Evolutionary conservation across 345 rosid species (phyloP).

Genomic region (Noccaea caerulescens): DNA sequence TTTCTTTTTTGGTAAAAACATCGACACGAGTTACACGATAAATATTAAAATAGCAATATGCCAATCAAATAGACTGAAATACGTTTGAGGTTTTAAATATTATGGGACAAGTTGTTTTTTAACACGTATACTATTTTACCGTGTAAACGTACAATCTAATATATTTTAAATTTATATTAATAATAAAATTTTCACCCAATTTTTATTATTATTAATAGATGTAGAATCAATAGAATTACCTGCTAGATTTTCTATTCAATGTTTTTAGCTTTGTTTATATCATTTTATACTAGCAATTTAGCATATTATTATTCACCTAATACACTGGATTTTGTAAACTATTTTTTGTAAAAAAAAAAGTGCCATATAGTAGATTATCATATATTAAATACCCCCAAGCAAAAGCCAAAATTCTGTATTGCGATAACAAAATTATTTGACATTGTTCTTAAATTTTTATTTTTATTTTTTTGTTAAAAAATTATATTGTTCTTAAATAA

Average conservation of each 20-base stretch:
- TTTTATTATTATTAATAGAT: too few species aligned
- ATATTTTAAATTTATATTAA: too few species aligned
- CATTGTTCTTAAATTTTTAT: background rate
- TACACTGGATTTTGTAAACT: too few species aligned
- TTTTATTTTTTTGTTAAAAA: too few species aligned
- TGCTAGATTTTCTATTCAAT: background rate
- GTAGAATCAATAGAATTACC: too few species aligned
- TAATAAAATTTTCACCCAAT: too few species aligned
- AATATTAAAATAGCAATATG: background rate
- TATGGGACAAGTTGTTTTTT: background rate
- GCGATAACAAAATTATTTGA: background rate
- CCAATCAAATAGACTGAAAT: too few species aligned
- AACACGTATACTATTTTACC: too few species aligned
- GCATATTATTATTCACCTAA: background rate
- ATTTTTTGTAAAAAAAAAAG: too few species aligned
- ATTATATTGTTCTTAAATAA: background rate
- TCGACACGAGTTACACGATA: background rate
- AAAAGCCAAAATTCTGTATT: background rate
- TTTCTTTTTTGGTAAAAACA: background rate
- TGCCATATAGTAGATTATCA: too few species aligned
- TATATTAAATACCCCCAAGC: too few species aligned
- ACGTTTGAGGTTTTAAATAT: too few species aligned
- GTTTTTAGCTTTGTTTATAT: background rate
- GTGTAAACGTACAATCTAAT: background rate
- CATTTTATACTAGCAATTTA: background rate